These are phyloP conservation scores for Suhomyces coccinellae DNA, from an alignment of 1,139 yeast genomes.

Conservation along the genomic window DNA sequence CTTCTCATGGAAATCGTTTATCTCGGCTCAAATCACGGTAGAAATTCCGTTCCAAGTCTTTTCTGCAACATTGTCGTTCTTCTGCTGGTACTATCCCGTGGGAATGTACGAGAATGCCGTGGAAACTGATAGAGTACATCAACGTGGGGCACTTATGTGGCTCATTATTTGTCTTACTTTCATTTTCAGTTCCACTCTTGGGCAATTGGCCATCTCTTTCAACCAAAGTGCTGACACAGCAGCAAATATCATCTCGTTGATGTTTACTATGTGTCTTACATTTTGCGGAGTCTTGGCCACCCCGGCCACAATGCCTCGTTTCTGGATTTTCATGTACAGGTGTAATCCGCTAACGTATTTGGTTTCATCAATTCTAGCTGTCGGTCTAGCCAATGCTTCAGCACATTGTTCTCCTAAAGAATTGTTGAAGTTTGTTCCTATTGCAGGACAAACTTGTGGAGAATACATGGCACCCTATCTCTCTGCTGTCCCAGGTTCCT, in stretches of 20 bases:
- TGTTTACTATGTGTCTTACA: constrained; percentile 66
- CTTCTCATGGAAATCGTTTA: constrained; percentile 50
- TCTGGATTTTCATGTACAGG: constrained; percentile 61
- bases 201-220: constrained; percentile 63
- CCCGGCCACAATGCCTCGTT: constrained; percentile 48
- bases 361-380: constrained; percentile 51
- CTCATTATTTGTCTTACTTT: constrained; percentile 54
- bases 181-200: constrained; percentile 63
- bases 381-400: constrained; percentile 51
- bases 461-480: constrained; percentile 41
- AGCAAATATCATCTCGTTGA: constrained; percentile 61
- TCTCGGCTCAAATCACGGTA: constrained; percentile 35
- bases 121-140: constrained; percentile 27
- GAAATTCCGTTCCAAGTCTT: constrained; percentile 37
- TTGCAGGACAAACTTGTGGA: constrained; percentile 53
- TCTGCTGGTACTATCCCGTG: constrained; percentile 45
- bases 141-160: constrained; percentile 70
- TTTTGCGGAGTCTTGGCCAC: constrained; percentile 84
- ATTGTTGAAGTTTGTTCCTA: constrained; percentile 46
- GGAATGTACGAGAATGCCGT: constrained; percentile 38
- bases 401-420: constrained; percentile 53
- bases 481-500: constrained; percentile 29
- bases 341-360: constrained; percentile 68
- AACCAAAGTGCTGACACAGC: constrained; percentile 70
- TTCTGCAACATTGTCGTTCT: constrained; percentile 36